Evolutionary conservation across 2,329 filamentous ascomycete genomes (phyloP), one percentile per base, ranked within the genome.

Genomic region (Exophiala sideris): DNA sequence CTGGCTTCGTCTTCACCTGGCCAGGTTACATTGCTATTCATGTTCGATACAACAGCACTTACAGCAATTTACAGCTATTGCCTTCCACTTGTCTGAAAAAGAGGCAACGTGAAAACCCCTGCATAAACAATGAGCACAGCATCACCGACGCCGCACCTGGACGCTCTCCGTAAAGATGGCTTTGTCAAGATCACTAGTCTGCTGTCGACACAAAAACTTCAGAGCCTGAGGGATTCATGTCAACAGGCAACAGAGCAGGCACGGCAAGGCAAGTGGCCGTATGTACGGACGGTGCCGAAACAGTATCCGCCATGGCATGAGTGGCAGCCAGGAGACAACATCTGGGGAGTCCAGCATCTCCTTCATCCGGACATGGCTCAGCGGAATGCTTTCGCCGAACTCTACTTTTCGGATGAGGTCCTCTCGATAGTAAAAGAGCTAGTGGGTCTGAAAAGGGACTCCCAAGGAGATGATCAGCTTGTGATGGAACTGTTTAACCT

Each of bases 401-500:
- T 81, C 52, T 95, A 96, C 73, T 95, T 95, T 68, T 82, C 84
- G 33, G 74, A 80, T 18, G 75, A 78, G 21, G 74, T 92, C 6
- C 70, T 92, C 0, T 68, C 71, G 29, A 78, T 87, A 1, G 85
- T 86, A 1, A 81, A 80, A 60, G 80, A 84, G 65, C 72, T 95
- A 2, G 74, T 95, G 36, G 76, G 73, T 1, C 46, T 72, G 2
- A 62, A 61, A 12, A 3, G 50, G 32, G 42, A 12, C 71, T 70
- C 60, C 48, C 61, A 11, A 60, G 60, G 62, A 14, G 80, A 84
- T 33, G 82, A 86, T 4, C 76, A 85, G 1, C 75, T 96, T 18
- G 86, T 92, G 36, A 88, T 95, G 84, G 91, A 95, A 71, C 74
- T 96, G 14, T 91, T 90, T 72, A 96, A 96, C 68, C 79, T 95